Base-by-base conservation (phyloP, 805 yeast species). In the Suhomyces vadensis region DNA sequence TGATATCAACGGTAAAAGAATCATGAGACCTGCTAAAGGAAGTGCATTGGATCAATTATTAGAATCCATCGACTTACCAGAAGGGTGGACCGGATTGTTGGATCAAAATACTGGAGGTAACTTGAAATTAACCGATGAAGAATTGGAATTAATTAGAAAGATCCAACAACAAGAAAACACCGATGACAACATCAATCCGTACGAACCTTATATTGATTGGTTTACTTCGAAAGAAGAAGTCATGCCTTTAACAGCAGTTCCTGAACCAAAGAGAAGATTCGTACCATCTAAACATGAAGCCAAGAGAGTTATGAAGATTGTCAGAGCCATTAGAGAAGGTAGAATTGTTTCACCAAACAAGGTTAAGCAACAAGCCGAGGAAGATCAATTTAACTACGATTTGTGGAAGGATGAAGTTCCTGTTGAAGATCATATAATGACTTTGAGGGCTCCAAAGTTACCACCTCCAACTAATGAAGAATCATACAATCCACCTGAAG, bases 11-110 rank as follows among this genome's bases (percentile, higher is more conserved):
- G 99, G 99, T 58, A 92, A 91, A 63, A 81, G 99, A 61, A 91
- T 94, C 60, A 92, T 94, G 98, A 82, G 99, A 65, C 99, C 99
- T 9, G 99, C 98, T 7, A 85, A 88, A 57, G 96, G 97, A 10
- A 82, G 95, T 46, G 99, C 98, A 1, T 76, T 94, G 52, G 98
- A 94, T 59, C 86, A 85, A 57, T 76, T 94, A 50, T 71, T 94
- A 52, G 99, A 92, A 59, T 75, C 83, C 23, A 94, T 94, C 48
- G 99, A 94, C 49, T 74, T 94, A 51, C 99, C 99, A 10, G 95
- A 88, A 67, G 99, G 99, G 20, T 94, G 98, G 98, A 94, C 99
- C 11, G 99, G 99, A 37, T 74, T 94, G 49, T 70, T 92, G 49
- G 98, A 94, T 65, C 85, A 87, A 58, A 78, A 83, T 57, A 89